These are phyloP conservation scores for Aurantiochytrium sp. DNA, from an alignment of 108 stramenopile genomes.

Conservation along the genomic window DNA sequence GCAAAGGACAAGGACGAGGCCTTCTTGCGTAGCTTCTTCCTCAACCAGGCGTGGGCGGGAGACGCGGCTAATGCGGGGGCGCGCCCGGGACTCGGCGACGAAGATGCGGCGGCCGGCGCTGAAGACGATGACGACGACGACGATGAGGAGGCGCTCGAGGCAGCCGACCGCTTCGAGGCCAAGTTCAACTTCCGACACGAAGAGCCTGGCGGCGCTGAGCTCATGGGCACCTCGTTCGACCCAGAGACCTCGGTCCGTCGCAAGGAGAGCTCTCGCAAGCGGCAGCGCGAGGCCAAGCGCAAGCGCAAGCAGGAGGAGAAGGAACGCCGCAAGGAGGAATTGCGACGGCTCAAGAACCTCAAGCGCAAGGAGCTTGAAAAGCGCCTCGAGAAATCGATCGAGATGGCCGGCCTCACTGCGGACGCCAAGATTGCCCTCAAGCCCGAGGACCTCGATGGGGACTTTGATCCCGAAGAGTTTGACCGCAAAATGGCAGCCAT, in stretches of 20 bases:
- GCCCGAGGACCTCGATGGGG: slow-evolving; percentile 84
- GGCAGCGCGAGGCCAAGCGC: slow-evolving; percentile 75
- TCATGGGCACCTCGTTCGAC: slow-evolving; percentile 47
- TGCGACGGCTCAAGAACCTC: slow-evolving; percentile 88
- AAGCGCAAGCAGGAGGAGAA: slow-evolving; percentile 89
- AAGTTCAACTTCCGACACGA: slow-evolving; percentile 99
- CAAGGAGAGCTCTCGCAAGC: slow-evolving; percentile 79
- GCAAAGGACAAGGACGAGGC: slow-evolving; percentile 34
- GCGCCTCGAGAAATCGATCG: slow-evolving; percentile 57
- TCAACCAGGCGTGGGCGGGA: background rate
- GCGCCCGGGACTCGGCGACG: slow-evolving; percentile 37
- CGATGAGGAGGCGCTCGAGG: slow-evolving; percentile 75
- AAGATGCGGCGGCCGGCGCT: slow-evolving; percentile 19
- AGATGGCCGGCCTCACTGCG: slow-evolving; percentile 50
- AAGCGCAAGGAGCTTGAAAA: slow-evolving; percentile 79
- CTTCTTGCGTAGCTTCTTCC: slow-evolving; percentile 18
- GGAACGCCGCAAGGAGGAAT: slow-evolving; percentile 83
- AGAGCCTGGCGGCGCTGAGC: slow-evolving; percentile 68
- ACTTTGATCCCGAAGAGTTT: slow-evolving; percentile 88
- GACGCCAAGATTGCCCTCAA: slow-evolving; percentile 48
- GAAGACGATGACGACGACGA: slow-evolving; percentile 67
- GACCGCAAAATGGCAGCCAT: slow-evolving; percentile 74
- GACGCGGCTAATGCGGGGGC: background rate
- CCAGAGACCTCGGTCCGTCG: slow-evolving; percentile 69
- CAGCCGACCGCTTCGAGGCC: slow-evolving; percentile 90